Evolutionary conservation across 1,284 basidiomycete genomes (phyloP).

Genomic region (Abortiporus biennis): DNA sequence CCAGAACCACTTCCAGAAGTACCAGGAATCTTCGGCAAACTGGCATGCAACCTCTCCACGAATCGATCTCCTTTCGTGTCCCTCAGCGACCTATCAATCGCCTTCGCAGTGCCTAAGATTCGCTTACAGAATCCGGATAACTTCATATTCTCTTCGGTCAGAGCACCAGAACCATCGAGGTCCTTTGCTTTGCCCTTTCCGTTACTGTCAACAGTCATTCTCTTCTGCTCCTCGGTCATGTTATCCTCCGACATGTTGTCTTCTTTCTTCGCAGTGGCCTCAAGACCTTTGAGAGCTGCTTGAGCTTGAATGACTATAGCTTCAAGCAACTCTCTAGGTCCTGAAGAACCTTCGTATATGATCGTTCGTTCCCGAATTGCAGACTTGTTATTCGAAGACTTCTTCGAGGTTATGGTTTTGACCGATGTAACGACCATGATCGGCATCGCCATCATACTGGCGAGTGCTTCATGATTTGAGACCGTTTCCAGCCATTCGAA

Average conservation of each 20-base stretch:
- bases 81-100: slow-evolving; percentile 78
- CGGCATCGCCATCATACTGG: slow-evolving; percentile 94
- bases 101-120: slow-evolving; percentile 71
- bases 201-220: slow-evolving; percentile 57
- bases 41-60: slow-evolving; percentile 67
- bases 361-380: slow-evolving; percentile 70
- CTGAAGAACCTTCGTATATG: slow-evolving; percentile 82
- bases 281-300: slow-evolving; percentile 80
- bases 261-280: slow-evolving; percentile 51
- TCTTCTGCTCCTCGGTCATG: slow-evolving; percentile 80
- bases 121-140: slow-evolving; percentile 69
- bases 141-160: slow-evolving; percentile 64
- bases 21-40: slow-evolving; percentile 65
- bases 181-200: slow-evolving; percentile 54
- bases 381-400: slow-evolving; percentile 29
- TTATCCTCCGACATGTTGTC: slow-evolving; percentile 45
- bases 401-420: slow-evolving; percentile 53
- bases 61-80: slow-evolving; percentile 85
- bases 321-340: slow-evolving; percentile 85
- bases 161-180: slow-evolving; percentile 20
- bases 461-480: slow-evolving; percentile 83
- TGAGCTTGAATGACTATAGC: slow-evolving; percentile 84
- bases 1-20: slow-evolving; percentile 30
- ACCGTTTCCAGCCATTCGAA: slow-evolving; percentile 92
- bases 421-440: slow-evolving; percentile 80